Conservation (phyloP, 2,329 filamentous ascomycete species). For the Alternaria sp. region DNA sequence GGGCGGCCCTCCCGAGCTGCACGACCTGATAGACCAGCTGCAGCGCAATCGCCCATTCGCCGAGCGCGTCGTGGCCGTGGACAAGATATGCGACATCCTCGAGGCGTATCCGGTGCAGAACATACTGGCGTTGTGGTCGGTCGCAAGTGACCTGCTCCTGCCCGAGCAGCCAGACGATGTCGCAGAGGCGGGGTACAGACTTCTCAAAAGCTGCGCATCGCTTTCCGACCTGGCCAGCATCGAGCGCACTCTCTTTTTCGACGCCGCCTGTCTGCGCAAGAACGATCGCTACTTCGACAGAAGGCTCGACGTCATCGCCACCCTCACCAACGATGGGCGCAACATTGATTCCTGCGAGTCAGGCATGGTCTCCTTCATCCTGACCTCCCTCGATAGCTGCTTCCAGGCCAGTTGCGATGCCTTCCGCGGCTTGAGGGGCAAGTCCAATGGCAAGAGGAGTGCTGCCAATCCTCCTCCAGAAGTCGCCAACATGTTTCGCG, state of each 20-base stretch:
- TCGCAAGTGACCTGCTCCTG: constrained; percentile 46
- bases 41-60: constrained; percentile 29
- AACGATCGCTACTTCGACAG: constrained; percentile 38
- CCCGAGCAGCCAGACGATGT: constrained; percentile 42
- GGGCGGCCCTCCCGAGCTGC: constrained; percentile 48
- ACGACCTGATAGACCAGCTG: constrained; percentile 40
- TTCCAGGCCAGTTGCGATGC: constrained; percentile 42
- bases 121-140: constrained; percentile 46
- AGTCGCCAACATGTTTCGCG: constrained; percentile 55
- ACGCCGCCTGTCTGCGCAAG: constrained; percentile 38
- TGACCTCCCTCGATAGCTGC: constrained; percentile 39
- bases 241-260: constrained; percentile 49
- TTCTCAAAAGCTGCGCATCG: constrained; percentile 44
- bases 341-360: constrained; percentile 49
- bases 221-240: constrained; percentile 41
- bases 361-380: constrained; percentile 41
- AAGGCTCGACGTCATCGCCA: constrained; percentile 44
- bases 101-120: constrained; percentile 46
- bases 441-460: constrained; percentile 34
- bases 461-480: constrained; percentile 31
- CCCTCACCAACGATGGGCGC: constrained; percentile 46
- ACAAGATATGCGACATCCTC: constrained; percentile 43
- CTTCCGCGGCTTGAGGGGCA: constrained; percentile 27
- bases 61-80: constrained; percentile 40
- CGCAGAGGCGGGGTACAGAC: constrained; percentile 41